Percentiles rank a stretch among this genome's conserved stretches.
Evolutionary conservation across 495 filamentous ascomycete genomes (phyloP).

Genomic region (Evernia prunastri): DNA sequence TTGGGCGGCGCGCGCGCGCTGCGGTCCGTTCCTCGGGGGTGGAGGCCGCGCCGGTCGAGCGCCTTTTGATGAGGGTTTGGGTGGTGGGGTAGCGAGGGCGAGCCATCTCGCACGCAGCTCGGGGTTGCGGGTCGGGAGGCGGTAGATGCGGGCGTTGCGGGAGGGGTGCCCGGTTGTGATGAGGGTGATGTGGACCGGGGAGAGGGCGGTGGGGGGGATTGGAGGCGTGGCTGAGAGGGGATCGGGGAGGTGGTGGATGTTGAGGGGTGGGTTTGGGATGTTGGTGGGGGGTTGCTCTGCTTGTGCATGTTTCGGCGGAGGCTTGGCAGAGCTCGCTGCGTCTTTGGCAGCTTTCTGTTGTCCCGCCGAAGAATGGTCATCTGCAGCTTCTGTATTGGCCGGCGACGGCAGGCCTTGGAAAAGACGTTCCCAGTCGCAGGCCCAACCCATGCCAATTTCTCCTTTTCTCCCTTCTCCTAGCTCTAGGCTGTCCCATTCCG

Average conservation of each 20-base stretch:
- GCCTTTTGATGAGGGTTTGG: conserved; percentile 7
- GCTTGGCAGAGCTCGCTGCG: neutral
- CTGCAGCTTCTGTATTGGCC: conserved; percentile 7
- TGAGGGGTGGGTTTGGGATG: conserved; percentile 25
- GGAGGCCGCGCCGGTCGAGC: neutral
- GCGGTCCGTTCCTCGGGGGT: conserved; percentile 19
- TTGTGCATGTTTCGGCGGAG: neutral
- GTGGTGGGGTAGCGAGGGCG: conserved; percentile 26
- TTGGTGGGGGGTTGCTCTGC: conserved; percentile 11
- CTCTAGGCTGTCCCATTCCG: conserved; percentile 69
- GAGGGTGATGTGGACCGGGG: conserved; percentile 52
- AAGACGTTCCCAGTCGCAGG: conserved; percentile 79
- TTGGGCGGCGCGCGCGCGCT: conserved; percentile 15
- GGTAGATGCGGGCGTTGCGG: conserved; percentile 64
- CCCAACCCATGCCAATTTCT: conserved; percentile 77
- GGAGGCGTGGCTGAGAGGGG: conserved; percentile 21
- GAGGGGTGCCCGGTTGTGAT: conserved; percentile 52
- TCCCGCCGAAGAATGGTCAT: conserved; percentile 1
- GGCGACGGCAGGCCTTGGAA: conserved; percentile 31
- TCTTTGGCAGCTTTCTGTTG: conserved; percentile 3
- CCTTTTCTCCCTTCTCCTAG: conserved; percentile 70
- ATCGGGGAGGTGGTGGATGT: conserved; percentile 33
- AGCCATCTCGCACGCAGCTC: conserved; percentile 51
- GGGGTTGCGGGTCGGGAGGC: conserved; percentile 49
- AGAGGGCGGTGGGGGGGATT: conserved; percentile 25